Base-by-base conservation (phyloP, 73 alveolate genomes). In the Paramecium sexaurelia region DNA sequence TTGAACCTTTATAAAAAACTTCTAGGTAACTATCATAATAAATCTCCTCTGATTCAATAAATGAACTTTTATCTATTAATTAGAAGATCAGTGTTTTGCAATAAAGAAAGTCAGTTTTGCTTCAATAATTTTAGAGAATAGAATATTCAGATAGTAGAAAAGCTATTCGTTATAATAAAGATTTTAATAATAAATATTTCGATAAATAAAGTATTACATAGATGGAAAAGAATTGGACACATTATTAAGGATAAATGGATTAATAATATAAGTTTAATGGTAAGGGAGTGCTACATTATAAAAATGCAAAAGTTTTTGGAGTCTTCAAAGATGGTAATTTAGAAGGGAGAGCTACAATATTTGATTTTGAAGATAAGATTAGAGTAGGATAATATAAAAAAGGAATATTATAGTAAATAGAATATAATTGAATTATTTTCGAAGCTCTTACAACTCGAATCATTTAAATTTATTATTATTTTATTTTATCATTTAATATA, bases 221-320 rank as follows among this genome's bases (percentile, higher is more conserved):
- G 11, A 29, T 61, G 47, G 83, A 61, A 61, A 61, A 61, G 43
- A 61, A 61, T 61, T 61, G 83, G 83, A 61, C 83, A 29, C 83
- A 61, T 11, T 61, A 61, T 61, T 61, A 61, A 24, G 83, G 83
- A 61, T 61, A 61, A 26, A 29, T 61, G 83, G 83, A 61, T 61
- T 29, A 61, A 61, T 51, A 51, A 51, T 61, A 29, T 32, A 61
- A 61, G 24, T 61, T 61, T 32, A 29, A 61, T 29, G 83, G 83
- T 7, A 61, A 61, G n/a, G 83, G 83, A 11, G 83, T 61, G 24
- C 8, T 61, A 26, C 11, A 61, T 11, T 61, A 29, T 32, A 61
- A 32, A 61, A 61, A 61, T 61, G 83, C 83, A 4, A 61, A 61
- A 61, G 83, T 61, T 11, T 61, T 61, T 11, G 83, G 83, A 3